phyloP scores from a whole-genome alignment of 345 rosid species.

The Populus simonii region DNA sequence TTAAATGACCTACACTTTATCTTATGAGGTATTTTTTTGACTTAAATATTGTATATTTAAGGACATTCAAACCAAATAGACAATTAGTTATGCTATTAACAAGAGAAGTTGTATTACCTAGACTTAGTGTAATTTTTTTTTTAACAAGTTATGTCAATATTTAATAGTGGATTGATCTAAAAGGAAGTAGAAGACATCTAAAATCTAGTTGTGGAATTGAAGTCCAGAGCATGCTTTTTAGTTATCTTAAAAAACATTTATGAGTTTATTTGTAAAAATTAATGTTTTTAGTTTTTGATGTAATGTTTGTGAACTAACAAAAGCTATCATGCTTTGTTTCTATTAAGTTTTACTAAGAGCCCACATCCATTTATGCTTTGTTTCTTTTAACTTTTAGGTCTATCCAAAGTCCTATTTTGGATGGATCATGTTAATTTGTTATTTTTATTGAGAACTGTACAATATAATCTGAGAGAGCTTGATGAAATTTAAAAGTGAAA shows the following conservation, averaged over 20 bases:
- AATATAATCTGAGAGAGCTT: background rate
- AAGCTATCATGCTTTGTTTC: background rate
- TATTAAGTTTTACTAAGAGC: background rate
- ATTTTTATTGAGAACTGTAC: background rate
- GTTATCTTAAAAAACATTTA: background rate
- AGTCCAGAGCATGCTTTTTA: background rate
- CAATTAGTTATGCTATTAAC: background rate
- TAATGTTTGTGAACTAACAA: background rate
- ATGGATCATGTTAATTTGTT: background rate
- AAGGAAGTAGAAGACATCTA: background rate
- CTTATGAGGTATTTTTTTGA: background rate
- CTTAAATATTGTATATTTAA: background rate
- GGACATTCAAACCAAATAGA: background rate
- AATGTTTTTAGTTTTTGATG: background rate
- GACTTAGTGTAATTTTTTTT: background rate
- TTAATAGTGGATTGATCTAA: background rate
- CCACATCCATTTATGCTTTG: background rate
- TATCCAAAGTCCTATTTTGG: background rate
- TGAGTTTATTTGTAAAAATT: background rate
- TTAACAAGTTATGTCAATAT: background rate
- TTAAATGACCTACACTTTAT: background rate
- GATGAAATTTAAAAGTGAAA: too few species aligned
- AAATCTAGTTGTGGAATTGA: background rate
- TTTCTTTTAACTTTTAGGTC: background rate
- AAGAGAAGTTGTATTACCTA: background rate